Base-by-base conservation (phyloP, 148 eudicot genomes). In the Amaranthus hypochondriacus region DNA sequence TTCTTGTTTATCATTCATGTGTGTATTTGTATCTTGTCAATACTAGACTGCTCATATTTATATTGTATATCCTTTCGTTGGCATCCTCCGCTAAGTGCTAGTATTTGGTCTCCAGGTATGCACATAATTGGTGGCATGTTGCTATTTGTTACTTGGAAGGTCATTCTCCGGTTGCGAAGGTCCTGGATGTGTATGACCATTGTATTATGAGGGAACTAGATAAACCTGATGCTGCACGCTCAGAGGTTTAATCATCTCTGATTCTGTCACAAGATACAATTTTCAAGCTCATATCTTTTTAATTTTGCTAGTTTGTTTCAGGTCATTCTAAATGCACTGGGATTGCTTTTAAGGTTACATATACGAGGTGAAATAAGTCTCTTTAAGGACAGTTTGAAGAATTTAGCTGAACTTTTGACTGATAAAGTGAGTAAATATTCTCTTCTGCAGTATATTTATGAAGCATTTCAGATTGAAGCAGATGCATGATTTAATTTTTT, bases 41-140 rank as follows among this genome's bases (percentile, higher is more conserved):
- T 56, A 4, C 10, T 55, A 46, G 9, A 3, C 12, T 47, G 54
- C 13, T 6, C 15, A 56, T 54, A 51, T 44, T 13, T 47, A 9
- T 47, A 6, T 42, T 47, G 5, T 4, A n/a, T 61, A 5, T 21
- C 5, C 46, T 53, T 2, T 2, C 48, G 18, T 43, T 49, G n/a
- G 47, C 51, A 56, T 69, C 10, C 52, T 62, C 53, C 39, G 64
- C 66, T 68, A 28, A 56, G 39, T 56, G 53, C 68, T 44, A 54
- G 52, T 64, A 53, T 59, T 56, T 68, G 68, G 71, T 66, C 65
- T 76, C 52, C 77, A 93, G 98, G 89, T 84, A 77, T 78, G 88
- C 98, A 0, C 98, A 93, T 81, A 93, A 93, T 79, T 93, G 98
- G 98, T 93, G 98, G 98, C 98, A 93, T 72, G 90, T 91, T 73